Percentiles rank a stretch among this genome's conserved stretches.
phyloP scores from a whole-genome alignment of 306 rosid species.

The Comarum palustre region DNA sequence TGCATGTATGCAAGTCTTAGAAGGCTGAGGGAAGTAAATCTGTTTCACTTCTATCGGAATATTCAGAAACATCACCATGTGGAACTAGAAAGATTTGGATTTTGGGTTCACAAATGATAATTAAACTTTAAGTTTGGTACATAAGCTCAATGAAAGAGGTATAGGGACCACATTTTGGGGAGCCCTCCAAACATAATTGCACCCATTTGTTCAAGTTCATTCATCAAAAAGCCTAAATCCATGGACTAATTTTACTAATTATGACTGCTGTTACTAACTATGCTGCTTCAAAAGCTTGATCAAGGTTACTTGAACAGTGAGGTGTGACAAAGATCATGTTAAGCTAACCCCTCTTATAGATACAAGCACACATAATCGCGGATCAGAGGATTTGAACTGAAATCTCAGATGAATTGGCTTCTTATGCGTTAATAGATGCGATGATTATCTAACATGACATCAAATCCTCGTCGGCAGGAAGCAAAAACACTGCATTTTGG shows the following conservation, averaged over 20 bases:
- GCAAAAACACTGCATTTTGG: not conserved
- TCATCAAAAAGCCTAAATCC: slow-evolving; percentile 2
- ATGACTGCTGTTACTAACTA: not conserved
- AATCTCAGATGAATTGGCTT: not conserved
- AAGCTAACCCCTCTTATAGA: not conserved
- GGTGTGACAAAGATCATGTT: not conserved
- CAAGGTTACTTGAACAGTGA: not conserved
- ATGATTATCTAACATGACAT: not conserved
- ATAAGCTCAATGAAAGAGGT: slow-evolving; percentile 31
- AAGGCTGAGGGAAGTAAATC: not conserved
- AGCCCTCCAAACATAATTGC: slow-evolving; percentile 43
- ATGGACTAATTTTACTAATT: not conserved
- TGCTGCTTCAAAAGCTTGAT: not conserved
- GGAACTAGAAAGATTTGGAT: slow-evolving; percentile 30
- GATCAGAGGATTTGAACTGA: not conserved
- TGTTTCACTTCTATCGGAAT: not conserved
- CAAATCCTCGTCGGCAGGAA: not conserved
- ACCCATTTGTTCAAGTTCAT: slow-evolving; percentile 38
- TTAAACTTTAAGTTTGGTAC: slow-evolving; percentile 34
- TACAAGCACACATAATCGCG: not conserved
- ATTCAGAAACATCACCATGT: slow-evolving; percentile 40
- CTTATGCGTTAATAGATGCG: not conserved
- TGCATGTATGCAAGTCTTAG: not conserved
- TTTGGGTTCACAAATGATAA: slow-evolving; percentile 38
- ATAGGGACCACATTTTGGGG: slow-evolving; percentile 49